These are phyloP conservation scores for Phytophthora constricta DNA, from an alignment of 352 stramenopile genomes.

Conservation along the genomic window DNA sequence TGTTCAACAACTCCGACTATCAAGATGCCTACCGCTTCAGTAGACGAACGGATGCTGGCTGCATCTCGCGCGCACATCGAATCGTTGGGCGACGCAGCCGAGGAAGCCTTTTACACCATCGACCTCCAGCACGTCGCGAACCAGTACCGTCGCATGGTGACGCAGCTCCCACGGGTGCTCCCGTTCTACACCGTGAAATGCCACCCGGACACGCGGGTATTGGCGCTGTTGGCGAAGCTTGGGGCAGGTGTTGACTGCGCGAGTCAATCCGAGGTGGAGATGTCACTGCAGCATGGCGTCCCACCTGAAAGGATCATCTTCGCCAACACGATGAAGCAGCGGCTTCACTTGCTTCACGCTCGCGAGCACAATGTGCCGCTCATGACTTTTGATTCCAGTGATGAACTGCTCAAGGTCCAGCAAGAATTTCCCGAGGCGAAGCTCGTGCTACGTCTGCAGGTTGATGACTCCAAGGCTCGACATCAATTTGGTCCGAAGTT, in stretches of 20 bases:
- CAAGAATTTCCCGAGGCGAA: slow-evolving; percentile 50
- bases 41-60: slow-evolving; percentile 17
- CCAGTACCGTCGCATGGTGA: slow-evolving; percentile 53
- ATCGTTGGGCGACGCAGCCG: slow-evolving; percentile 26
- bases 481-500: slow-evolving; percentile 89
- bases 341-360: slow-evolving; percentile 73
- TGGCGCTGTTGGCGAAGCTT: slow-evolving; percentile 51
- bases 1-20: background rate
- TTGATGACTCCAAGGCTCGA: slow-evolving; percentile 87
- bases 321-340: slow-evolving; percentile 91
- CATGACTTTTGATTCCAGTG: slow-evolving; percentile 88
- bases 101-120: slow-evolving; percentile 77
- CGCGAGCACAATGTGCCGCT: slow-evolving; percentile 61
- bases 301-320: slow-evolving; percentile 81
- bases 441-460: slow-evolving; percentile 76
- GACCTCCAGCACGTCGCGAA: slow-evolving; percentile 57
- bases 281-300: slow-evolving; percentile 68
- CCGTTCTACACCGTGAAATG: slow-evolving; percentile 94
- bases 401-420: slow-evolving; percentile 81
- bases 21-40: slow-evolving; percentile 12
- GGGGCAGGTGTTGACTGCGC: slow-evolving; percentile 89
- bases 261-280: slow-evolving; percentile 74
- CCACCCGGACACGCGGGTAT: slow-evolving; percentile 76
- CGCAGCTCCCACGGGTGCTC: slow-evolving; percentile 53
- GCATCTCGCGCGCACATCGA: slow-evolving; percentile 38